Evolutionary conservation across 1,139 yeast genomes (phyloP).

Genomic region (Pichia inconspicua): DNA sequence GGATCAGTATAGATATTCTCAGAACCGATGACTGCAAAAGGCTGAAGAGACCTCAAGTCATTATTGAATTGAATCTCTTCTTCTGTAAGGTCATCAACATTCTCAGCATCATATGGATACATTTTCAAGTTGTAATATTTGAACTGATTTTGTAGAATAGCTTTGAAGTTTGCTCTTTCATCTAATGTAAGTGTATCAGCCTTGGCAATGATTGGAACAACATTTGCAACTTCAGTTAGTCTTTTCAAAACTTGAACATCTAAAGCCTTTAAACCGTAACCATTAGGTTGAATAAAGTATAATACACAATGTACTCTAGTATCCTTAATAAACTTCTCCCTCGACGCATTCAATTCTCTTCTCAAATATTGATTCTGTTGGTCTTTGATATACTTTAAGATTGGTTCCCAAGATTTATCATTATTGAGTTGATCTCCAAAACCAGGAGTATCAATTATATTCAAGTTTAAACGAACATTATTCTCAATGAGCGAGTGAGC

Average conservation of each 20-base stretch:
- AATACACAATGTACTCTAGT: slow-evolving; percentile 93
- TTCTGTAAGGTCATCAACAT: slow-evolving; percentile 62
- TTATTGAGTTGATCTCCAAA: slow-evolving; percentile 96
- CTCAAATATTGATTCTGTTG: slow-evolving; percentile 91
- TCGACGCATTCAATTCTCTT: slow-evolving; percentile 91
- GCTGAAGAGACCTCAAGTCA: slow-evolving; percentile 72
- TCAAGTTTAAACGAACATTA: slow-evolving; percentile 76
- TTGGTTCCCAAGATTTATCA: slow-evolving; percentile 96
- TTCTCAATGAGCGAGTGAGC: slow-evolving; percentile 71
- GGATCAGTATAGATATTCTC: slow-evolving; percentile 62
- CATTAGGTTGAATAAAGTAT: slow-evolving; percentile 86
- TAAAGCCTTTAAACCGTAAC: slow-evolving; percentile 68
- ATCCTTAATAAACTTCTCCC: slow-evolving; percentile 77
- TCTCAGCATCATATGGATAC: slow-evolving; percentile 55
- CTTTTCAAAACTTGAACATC: slow-evolving; percentile 81
- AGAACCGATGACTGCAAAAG: slow-evolving; percentile 95
- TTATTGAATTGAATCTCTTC: slow-evolving; percentile 75
- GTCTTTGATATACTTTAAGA: slow-evolving; percentile 88
- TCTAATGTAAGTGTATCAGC: slow-evolving; percentile 81
- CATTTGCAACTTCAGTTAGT: slow-evolving; percentile 85
- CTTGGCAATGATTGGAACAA: slow-evolving; percentile 91
- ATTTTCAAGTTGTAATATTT: slow-evolving; percentile 63
- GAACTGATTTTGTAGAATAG: slow-evolving; percentile 69
- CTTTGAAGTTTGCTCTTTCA: slow-evolving; percentile 75
- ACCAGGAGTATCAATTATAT: slow-evolving; percentile 94